phyloP scores from a whole-genome alignment of 2,329 filamentous ascomycete species.

The Phoma sp. region DNA sequence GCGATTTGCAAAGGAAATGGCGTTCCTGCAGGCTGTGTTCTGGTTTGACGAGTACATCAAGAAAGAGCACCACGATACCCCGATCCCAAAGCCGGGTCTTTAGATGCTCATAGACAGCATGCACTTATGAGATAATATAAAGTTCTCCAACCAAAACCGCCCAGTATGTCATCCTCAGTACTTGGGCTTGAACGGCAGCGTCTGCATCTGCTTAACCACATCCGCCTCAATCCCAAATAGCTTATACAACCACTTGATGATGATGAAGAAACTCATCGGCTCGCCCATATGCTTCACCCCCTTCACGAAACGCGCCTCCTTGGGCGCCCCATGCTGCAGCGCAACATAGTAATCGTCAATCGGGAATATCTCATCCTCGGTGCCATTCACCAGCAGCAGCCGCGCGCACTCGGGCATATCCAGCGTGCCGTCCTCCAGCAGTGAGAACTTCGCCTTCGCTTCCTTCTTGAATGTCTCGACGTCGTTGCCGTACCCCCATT shows the following conservation, averaged over 20 bases:
- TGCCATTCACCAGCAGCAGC: conserved; percentile 65
- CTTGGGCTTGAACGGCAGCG: conserved; percentile 57
- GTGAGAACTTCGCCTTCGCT: conserved; percentile 59
- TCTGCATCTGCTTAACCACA: conserved; percentile 54
- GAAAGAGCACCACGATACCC: conserved; percentile 21
- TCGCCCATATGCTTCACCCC: conserved; percentile 60
- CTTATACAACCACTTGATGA: conserved; percentile 58
- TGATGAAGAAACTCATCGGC: conserved; percentile 58
- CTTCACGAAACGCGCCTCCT: conserved; percentile 58
- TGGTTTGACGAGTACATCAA: conserved; percentile 76
- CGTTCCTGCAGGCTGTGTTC: conserved; percentile 76
- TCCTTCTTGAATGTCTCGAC: conserved; percentile 57
- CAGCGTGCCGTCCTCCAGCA: conserved; percentile 63
- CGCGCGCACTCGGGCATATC: conserved; percentile 57
- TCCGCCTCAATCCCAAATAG: conserved; percentile 56
- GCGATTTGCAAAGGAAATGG: conserved; percentile 80
- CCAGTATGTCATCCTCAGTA: conserved; percentile 34
- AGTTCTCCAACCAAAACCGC: background rate
- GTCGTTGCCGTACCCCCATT: conserved; percentile 53
- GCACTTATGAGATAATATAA: too few species aligned
- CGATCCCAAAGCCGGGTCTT: background rate
- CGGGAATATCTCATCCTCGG: conserved; percentile 68
- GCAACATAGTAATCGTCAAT: conserved; percentile 67
- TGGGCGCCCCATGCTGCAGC: conserved; percentile 60
- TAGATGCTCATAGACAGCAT: background rate